A percentile compares a stretch with the other conserved stretches of the same genome.
phyloP scores from a whole-genome alignment of 306 rosid species.

The Cotoneaster glaucophyllus region DNA sequence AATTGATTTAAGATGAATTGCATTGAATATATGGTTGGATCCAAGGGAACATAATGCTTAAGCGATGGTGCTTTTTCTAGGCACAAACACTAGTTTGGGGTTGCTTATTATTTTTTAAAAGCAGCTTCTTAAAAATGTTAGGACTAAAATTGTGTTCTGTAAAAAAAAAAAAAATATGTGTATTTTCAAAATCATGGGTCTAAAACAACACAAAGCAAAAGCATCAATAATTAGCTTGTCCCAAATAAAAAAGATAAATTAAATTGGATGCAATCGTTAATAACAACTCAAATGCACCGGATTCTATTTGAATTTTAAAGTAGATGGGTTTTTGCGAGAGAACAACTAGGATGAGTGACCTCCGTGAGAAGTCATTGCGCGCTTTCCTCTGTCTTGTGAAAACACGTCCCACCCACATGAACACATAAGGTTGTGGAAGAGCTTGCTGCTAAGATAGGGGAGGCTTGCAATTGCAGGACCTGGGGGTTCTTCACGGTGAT shows the following conservation, averaged over 20 bases:
- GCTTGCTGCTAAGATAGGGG: not conserved
- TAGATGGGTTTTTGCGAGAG: not conserved
- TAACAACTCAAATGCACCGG: no score
- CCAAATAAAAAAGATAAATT: no score
- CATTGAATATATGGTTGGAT: not conserved
- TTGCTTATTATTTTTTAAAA: no score
- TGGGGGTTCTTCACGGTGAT: constrained; percentile 9
- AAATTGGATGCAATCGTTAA: no score
- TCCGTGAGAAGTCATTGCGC: not conserved
- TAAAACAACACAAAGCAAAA: no score
- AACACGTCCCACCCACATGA: not conserved
- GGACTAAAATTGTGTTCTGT: no score
- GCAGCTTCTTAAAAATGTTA: no score
- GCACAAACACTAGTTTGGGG: not conserved
- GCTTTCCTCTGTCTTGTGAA: not conserved
- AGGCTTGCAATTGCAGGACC: constrained; percentile 2
- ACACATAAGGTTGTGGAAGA: not conserved
- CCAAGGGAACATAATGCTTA: not conserved
- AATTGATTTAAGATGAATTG: not conserved
- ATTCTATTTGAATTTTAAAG: no score
- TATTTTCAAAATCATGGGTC: no score
- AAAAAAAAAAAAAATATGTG: no score
- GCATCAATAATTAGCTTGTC: no score
- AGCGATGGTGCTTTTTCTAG: not conserved
- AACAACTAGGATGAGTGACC: not conserved